Conservation (phyloP, 2,329 filamentous ascomycete species). For the Curvularia sp. region DNA sequence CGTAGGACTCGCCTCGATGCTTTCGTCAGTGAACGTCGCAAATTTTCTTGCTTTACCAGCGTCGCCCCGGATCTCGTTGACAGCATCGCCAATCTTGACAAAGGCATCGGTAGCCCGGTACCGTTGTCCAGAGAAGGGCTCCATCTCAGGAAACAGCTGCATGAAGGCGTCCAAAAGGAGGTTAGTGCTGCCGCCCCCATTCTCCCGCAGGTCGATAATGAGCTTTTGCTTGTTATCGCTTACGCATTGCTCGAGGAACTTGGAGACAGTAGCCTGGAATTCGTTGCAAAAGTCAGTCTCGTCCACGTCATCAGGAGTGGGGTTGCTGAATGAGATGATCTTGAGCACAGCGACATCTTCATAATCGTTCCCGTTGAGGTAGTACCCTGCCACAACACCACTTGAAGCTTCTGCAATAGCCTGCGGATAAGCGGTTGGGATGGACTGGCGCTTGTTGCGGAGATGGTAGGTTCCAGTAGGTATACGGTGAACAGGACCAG, state of each 20-base stretch:
- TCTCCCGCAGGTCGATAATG: constrained; percentile 67
- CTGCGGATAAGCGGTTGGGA: constrained; percentile 17
- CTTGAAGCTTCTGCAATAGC: constrained; percentile 25
- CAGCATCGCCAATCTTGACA: constrained; percentile 30
- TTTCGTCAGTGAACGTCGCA: constrained; percentile 1
- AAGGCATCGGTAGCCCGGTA: constrained; percentile 30
- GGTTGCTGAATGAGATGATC: constrained; percentile 49
- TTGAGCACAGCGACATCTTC: constrained; percentile 52
- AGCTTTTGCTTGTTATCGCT: constrained; percentile 61
- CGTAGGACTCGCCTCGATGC: constrained; percentile 19
- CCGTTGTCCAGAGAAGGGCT: constrained; percentile 46
- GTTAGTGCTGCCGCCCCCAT: constrained; percentile 60
- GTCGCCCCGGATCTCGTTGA: constrained; percentile 32
- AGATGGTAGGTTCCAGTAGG: constrained; percentile 27
- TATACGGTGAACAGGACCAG: constrained; percentile 30
- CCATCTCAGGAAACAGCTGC: constrained; percentile 58
- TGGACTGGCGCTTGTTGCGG: constrained; percentile 30
- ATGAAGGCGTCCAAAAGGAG: constrained; percentile 54
- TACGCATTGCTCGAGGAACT: constrained; percentile 56
- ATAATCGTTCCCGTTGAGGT: constrained; percentile 47
- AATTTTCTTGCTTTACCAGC: constrained; percentile 16
- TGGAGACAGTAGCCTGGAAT: constrained; percentile 43
- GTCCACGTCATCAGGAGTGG: constrained; percentile 16
- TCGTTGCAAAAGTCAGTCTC: constrained; percentile 24
- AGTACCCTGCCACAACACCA: constrained; percentile 53